Conservation (phyloP, 2,329 filamentous ascomycete genomes). For the Fusarium concolor region DNA sequence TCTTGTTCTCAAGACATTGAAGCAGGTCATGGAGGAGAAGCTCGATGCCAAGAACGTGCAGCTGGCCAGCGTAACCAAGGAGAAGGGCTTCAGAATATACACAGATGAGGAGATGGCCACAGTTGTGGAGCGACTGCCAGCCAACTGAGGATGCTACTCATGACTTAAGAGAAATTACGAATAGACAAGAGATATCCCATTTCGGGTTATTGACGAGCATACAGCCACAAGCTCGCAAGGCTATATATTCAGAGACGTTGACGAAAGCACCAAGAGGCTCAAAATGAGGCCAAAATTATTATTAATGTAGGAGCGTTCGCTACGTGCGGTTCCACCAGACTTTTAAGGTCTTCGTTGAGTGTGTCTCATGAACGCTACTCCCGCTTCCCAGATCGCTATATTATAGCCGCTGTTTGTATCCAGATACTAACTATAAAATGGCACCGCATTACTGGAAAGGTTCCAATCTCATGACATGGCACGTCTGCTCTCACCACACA, state of each 20-base stretch:
- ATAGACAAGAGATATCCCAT: slow-evolving; percentile 38
- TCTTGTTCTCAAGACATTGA: slow-evolving; percentile 94
- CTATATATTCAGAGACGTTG: slow-evolving; percentile 23
- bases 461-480: background rate
- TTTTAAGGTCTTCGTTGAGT: slow-evolving; percentile 6
- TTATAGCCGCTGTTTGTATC: background rate
- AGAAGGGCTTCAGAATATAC: slow-evolving; percentile 99
- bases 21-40: slow-evolving; percentile 99
- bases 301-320: slow-evolving; percentile 46
- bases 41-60: slow-evolving; percentile 99
- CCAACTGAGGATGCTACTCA: slow-evolving; percentile 61
- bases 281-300: slow-evolving; percentile 37
- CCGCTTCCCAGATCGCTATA: background rate
- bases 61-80: slow-evolving; percentile 96
- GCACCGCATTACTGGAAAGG: background rate
- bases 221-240: slow-evolving; percentile 7
- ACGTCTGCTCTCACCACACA: background rate
- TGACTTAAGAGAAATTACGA: slow-evolving; percentile 38
- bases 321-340: slow-evolving; percentile 25
- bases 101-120: slow-evolving; percentile 96
- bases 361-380: background rate
- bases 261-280: slow-evolving; percentile 14
- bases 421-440: background rate
- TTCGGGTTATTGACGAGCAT: slow-evolving; percentile 23
- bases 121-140: slow-evolving; percentile 85